phyloP scores from a whole-genome alignment of 805 yeast genomes.

The Trichomonascus vanleenenianus region DNA sequence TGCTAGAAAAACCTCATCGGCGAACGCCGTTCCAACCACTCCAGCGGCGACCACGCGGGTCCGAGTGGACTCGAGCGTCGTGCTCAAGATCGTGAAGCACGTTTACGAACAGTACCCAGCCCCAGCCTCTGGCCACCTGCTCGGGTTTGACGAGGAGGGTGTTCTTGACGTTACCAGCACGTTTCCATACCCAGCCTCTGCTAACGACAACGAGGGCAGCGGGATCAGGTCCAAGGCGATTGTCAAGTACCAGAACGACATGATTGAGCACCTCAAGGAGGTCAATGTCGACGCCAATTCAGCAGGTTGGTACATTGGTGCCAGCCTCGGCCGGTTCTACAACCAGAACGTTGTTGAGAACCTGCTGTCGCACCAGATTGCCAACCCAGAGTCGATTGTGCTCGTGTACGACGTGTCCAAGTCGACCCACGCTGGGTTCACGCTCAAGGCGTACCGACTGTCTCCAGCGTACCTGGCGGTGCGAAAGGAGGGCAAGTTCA shows the following conservation, averaged over 20 bases:
- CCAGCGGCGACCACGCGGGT: slow-evolving; percentile 15
- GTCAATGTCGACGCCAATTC: slow-evolving; percentile 61
- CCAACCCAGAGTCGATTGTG: slow-evolving; percentile 45
- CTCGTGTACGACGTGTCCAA: slow-evolving; percentile 63
- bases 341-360: slow-evolving; percentile 57
- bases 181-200: slow-evolving; percentile 53
- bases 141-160: slow-evolving; percentile 56
- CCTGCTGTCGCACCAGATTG: slow-evolving; percentile 55
- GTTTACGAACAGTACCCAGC: slow-evolving; percentile 57
- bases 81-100: slow-evolving; percentile 57
- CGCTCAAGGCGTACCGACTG: slow-evolving; percentile 62
- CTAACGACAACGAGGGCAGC: slow-evolving; percentile 52
- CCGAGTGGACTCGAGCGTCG: slow-evolving; percentile 24
- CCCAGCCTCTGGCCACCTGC: slow-evolving; percentile 59
- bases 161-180: slow-evolving; percentile 45
- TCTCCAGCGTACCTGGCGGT: slow-evolving; percentile 52
- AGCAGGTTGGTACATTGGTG: slow-evolving; percentile 75
- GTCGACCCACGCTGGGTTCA: slow-evolving; percentile 49
- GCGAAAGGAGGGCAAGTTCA: slow-evolving; percentile 47
- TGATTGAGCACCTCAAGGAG: slow-evolving; percentile 51
- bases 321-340: slow-evolving; percentile 61
- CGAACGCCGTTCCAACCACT: slow-evolving; percentile 6
- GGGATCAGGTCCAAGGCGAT: slow-evolving; percentile 58
- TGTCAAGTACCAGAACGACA: slow-evolving; percentile 58
- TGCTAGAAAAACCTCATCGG: not conserved